Base-by-base conservation (phyloP, 2,329 filamentous ascomycete genomes). In the Pseudonectria foliicola region DNA sequence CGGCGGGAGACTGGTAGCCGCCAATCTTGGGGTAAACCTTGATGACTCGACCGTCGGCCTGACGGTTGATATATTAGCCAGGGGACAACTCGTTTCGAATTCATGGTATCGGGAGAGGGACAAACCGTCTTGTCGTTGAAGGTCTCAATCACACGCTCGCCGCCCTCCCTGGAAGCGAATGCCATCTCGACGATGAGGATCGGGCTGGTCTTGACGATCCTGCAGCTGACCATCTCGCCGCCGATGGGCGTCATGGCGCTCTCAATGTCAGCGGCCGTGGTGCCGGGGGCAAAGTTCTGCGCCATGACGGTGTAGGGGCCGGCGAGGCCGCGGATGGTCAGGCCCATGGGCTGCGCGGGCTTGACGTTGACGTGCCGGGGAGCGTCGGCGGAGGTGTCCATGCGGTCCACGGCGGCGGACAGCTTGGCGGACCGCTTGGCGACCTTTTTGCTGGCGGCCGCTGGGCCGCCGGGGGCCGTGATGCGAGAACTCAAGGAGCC, bases 221-320 rank as follows among this genome's bases (percentile, higher is more conserved):
- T 73, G 62, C 85, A 90, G 50, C 73, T 76, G 15, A 73, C 54
- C 50, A 87, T 71, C 41, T 80, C 68, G 21, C 82, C 83, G 26
- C 82, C 83, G n/a, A 85, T 65, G 1, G 78, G 77, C n/a, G 71
- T 74, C 77, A 92, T 80, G 37, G 85, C 85, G 49, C 80, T 84
- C 65, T 88, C 83, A 40, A 92, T 86, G 53, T 92, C 85, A 21
- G 82, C 83, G 2, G 81, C 82, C 6, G 85, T 88, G 1, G 85
- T 92, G 25, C 85, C 85, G 2, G 77, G 77, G 10, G 85, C 85
- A 55, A 92, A 87, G 66, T 92, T 92, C 59, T 85, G 81, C 3
- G 82, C 84, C 55, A 86, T 73, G 15, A 92, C 74, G 13, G 75
- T 73, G 49, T 75, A 85, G 2, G 83, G 83, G 0, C 83, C 81